Evolutionary conservation across 768 basidiomycete genomes (phyloP).

Genomic region (Brasilioporus rufonigricans): DNA sequence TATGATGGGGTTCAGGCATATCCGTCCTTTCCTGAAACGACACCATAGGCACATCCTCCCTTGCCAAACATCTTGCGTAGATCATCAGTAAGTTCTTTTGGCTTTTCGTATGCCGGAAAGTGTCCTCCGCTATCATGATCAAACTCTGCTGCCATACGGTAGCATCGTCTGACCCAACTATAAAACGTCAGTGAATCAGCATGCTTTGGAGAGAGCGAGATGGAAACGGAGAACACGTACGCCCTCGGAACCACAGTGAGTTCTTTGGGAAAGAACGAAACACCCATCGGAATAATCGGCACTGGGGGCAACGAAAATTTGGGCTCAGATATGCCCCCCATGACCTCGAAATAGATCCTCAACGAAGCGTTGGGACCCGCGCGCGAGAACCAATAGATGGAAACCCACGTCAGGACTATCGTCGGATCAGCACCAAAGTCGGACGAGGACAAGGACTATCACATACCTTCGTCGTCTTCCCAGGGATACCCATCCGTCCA

Average conservation of each 20-base stretch:
- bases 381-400: conserved; percentile 55
- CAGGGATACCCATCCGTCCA: conserved; percentile 53
- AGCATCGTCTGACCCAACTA: background rate
- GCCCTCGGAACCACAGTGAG: no score
- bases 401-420: conserved; percentile 56
- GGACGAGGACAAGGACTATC: no score
- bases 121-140: background rate
- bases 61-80: background rate
- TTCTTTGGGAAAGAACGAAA: conserved; percentile 50
- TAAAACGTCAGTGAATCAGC: conserved; percentile 15
- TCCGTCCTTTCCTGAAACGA: background rate
- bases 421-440: background rate
- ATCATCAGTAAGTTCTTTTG: background rate
- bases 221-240: no score
- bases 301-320: background rate
- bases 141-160: background rate
- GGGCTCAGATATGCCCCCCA: background rate
- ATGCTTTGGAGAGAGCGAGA: no score
- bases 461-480: conserved; percentile 50
- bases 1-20: background rate
- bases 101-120: background rate
- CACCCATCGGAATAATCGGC: conserved; percentile 42
- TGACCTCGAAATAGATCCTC: conserved; percentile 41
- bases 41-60: background rate
- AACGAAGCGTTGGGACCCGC: conserved; percentile 54